Conservation (phyloP, 352 stramenopile species). For the Blastocystis hominis region DNA sequence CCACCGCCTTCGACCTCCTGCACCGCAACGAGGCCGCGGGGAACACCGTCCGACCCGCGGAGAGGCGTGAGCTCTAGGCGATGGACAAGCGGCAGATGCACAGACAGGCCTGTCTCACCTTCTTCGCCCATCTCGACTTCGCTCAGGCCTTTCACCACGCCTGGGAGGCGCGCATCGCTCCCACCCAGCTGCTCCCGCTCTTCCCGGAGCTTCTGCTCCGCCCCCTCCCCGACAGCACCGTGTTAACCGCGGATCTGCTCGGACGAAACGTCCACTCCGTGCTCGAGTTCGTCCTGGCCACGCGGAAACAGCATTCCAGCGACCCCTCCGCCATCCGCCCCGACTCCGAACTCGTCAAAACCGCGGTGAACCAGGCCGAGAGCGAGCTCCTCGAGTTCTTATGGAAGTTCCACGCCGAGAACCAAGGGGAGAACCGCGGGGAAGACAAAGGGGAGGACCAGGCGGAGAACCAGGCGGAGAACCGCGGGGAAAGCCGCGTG, state of each 20-base stretch:
- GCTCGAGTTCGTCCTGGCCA: not conserved
- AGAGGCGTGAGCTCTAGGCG: not conserved
- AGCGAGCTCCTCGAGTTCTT: not conserved
- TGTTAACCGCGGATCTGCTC: not conserved
- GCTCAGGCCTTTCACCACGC: not conserved
- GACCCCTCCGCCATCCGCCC: not conserved
- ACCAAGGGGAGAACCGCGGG: not conserved
- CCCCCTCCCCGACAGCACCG: not conserved
- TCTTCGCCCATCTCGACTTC: not conserved
- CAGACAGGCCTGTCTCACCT: not conserved
- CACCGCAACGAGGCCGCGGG: not conserved
- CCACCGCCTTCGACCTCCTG: conserved; percentile 22
- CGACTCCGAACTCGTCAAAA: not conserved
- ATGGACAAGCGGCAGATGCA: not conserved
- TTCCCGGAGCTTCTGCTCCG: not conserved
- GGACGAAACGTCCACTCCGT: conserved; percentile 19
- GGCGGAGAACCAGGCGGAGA: not conserved
- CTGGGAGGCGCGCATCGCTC: not conserved
- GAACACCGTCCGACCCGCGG: not conserved
- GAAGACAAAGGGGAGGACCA: not conserved
- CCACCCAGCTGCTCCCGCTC: conserved; percentile 5
- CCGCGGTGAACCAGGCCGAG: not conserved
- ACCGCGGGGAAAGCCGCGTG: not conserved
- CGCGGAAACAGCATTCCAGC: conserved; percentile 26
- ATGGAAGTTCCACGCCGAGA: not conserved